Percentiles rank a stretch among this genome's conserved stretches.
phyloP scores from a whole-genome alignment of 2,329 filamentous ascomycete genomes.

The Hypoxylon sp. region DNA sequence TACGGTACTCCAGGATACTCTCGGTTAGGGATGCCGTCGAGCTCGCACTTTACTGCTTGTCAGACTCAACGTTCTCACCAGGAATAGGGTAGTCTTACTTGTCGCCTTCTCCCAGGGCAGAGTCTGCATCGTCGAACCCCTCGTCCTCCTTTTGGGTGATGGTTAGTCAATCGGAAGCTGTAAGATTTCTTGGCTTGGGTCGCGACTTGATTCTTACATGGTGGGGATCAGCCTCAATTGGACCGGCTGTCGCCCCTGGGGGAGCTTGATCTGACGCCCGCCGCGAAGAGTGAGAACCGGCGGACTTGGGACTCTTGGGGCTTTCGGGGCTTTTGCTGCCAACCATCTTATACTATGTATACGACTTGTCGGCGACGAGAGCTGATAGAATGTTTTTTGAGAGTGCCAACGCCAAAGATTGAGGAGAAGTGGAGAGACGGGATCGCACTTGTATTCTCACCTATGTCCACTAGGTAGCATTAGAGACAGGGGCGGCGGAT shows the following conservation, averaged over 20 bases:
- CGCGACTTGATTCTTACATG: constrained; percentile 23
- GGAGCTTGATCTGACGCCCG: neutral
- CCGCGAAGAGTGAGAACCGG: neutral
- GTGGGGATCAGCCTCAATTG: constrained; percentile 29
- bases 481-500: neutral
- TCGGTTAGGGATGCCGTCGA: constrained; percentile 42
- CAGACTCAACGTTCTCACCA: constrained; percentile 1
- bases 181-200: neutral
- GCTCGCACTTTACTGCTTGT: constrained; percentile 34
- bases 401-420: constrained; percentile 3
- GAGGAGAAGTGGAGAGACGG: constrained; percentile 36
- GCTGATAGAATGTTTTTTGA: constrained; percentile 4
- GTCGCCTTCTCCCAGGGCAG: constrained; percentile 38
- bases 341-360: constrained; percentile 25
- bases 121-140: constrained; percentile 34
- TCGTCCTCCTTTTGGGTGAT: constrained; percentile 14
- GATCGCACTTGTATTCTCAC: constrained; percentile 16
- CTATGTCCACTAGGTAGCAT: constrained; percentile 20
- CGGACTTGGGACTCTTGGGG: neutral
- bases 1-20: constrained; percentile 44
- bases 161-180: constrained; percentile 17
- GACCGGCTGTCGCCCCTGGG: constrained; percentile 27
- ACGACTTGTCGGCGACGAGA: neutral
- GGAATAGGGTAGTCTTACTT: constrained; percentile 23
- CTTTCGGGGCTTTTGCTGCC: constrained; percentile 8